phyloP scores from a whole-genome alignment of 331 rosid species.

The Telfairia occidentalis region DNA sequence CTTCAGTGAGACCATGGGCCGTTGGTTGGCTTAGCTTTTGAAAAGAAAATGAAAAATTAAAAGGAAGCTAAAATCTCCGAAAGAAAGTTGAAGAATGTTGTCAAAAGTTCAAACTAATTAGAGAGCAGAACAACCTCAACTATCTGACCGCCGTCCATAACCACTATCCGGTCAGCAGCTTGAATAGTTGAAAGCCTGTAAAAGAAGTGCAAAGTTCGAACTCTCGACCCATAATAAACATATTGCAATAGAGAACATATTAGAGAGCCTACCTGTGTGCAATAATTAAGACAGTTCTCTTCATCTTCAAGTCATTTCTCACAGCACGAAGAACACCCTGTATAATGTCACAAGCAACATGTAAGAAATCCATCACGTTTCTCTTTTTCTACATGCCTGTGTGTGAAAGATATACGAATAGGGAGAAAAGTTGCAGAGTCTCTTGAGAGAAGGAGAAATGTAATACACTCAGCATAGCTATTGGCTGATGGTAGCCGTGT shows the following conservation, averaged over 20 bases:
- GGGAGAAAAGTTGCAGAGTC: background rate
- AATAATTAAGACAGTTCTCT: constrained; percentile 74
- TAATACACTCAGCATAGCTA: background rate
- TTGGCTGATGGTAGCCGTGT: background rate
- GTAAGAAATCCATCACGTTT: background rate
- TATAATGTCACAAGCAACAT: constrained; percentile 16
- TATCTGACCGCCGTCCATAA: constrained; percentile 70
- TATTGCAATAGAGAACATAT: background rate
- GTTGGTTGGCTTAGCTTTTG: background rate
- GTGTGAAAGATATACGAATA: background rate
- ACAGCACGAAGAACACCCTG: constrained; percentile 85
- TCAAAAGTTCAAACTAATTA: constrained; percentile 14
- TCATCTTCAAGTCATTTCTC: constrained; percentile 45
- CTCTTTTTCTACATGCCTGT: background rate
- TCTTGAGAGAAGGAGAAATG: background rate
- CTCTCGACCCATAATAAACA: constrained; percentile 12
- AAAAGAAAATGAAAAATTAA: background rate
- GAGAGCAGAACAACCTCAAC: constrained; percentile 58
- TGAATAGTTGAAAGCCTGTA: constrained; percentile 91
- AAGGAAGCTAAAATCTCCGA: background rate
- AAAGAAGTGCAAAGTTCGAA: background rate
- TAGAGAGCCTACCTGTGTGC: constrained; percentile 63
- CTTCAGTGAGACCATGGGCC: background rate
- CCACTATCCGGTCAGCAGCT: constrained; percentile 91
- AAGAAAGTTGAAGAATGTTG: background rate